These are phyloP conservation scores for Colletotrichum falcatum DNA, from an alignment of 2,329 filamentous ascomycete species.

Conservation along the genomic window DNA sequence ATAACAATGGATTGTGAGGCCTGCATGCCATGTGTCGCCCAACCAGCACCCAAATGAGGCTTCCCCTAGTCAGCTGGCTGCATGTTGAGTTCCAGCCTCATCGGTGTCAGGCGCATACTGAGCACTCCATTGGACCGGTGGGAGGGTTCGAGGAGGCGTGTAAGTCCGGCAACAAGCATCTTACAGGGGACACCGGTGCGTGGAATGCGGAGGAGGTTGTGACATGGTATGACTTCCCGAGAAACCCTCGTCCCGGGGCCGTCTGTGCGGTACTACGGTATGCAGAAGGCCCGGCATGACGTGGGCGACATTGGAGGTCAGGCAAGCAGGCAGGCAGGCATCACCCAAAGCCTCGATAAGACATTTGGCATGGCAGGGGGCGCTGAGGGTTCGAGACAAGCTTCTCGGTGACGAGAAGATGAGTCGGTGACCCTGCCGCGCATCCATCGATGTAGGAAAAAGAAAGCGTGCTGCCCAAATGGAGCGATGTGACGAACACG, in stretches of 20 bases:
- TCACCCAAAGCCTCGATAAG: neutral
- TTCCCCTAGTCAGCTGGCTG: neutral
- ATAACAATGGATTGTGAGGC: neutral
- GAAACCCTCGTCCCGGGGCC: neutral
- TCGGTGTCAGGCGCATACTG: neutral
- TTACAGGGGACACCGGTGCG: neutral
- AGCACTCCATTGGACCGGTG: neutral
- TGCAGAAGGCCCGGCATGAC: neutral
- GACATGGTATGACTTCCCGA: neutral
- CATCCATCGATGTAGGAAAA: neutral
- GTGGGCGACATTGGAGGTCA: neutral
- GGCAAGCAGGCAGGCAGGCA: neutral
- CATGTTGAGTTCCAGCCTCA: neutral
- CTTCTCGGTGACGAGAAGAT: conserved; percentile 8
- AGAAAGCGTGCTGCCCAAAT: conserved; percentile 7
- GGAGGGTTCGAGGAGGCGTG: neutral
- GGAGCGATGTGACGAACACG: neutral
- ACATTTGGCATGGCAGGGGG: neutral
- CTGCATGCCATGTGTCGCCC: neutral
- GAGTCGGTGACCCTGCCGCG: conserved; percentile 4
- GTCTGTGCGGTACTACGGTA: neutral
- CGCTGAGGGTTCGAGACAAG: neutral
- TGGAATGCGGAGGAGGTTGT: neutral
- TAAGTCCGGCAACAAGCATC: neutral
- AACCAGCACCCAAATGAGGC: neutral